A percentile compares a stretch with the other conserved stretches of the same genome.
Conservation (phyloP, 2,329 filamentous ascomycete species). For the Cadophora sp. region DNA sequence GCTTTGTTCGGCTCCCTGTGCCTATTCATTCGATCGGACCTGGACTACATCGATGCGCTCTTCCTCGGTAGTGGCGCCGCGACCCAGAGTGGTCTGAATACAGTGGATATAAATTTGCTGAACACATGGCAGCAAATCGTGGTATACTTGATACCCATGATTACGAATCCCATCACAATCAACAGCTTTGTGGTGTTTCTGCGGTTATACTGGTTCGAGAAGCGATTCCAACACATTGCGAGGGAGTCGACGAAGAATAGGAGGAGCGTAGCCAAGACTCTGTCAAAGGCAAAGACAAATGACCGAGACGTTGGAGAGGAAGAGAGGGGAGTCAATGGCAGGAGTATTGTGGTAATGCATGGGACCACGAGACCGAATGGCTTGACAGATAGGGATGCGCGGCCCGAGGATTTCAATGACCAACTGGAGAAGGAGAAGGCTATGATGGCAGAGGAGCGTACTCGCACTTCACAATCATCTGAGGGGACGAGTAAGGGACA, state of each 20-base stretch:
- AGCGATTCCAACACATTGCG: constrained; percentile 86
- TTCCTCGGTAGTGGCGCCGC: constrained; percentile 86
- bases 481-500: constrained; percentile 26
- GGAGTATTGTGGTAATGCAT: constrained; percentile 71
- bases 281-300: constrained; percentile 59
- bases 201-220: constrained; percentile 97
- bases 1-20: constrained; percentile 78
- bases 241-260: constrained; percentile 73
- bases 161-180: constrained; percentile 84
- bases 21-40: constrained; percentile 67
- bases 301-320: constrained; percentile 53
- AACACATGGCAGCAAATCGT: constrained; percentile 77
- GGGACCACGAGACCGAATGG: constrained; percentile 56
- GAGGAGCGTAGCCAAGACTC: constrained; percentile 66
- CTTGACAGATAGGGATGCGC: constrained; percentile 66
- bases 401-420: constrained; percentile 40
- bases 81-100: constrained; percentile 94
- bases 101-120: constrained; percentile 70
- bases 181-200: constrained; percentile 89
- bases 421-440: constrained; percentile 30
- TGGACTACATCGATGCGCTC: constrained; percentile 85
- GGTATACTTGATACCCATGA: constrained; percentile 73
- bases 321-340: constrained; percentile 65
- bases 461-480: constrained; percentile 27
- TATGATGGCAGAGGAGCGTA: constrained; percentile 31